Percentiles rank a stretch among this genome's conserved stretches.
Evolutionary conservation across 164 flowering plant genomes (phyloP).

Genomic region (Tinospora cordifolia): DNA sequence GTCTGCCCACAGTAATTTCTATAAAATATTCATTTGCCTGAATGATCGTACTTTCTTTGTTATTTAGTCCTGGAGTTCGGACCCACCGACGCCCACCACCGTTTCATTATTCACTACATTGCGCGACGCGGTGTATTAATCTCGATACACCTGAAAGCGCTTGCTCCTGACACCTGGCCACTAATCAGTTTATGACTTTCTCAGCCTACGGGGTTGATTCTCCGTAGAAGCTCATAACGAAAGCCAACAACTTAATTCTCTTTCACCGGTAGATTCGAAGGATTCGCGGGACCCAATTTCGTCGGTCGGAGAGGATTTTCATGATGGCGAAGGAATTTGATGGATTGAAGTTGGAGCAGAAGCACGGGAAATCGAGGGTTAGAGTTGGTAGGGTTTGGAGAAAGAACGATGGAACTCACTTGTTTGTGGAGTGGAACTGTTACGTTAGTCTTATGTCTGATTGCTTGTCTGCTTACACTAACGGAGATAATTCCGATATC

Average conservation of each 20-base stretch:
- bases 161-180: no score
- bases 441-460: slow-evolving; percentile 66
- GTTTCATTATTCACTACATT: no score
- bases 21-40: no score
- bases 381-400: slow-evolving; percentile 89
- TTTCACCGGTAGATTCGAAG: background rate
- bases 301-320: background rate
- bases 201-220: no score
- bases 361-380: slow-evolving; percentile 79
- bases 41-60: no score
- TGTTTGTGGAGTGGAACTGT: slow-evolving; percentile 81
- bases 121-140: no score
- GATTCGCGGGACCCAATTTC: no score
- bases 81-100: no score
- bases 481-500: slow-evolving; percentile 75
- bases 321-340: slow-evolving; percentile 32
- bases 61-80: no score
- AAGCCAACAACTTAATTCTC: background rate
- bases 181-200: no score
- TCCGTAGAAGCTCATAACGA: background rate
- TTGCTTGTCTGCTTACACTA: slow-evolving; percentile 52
- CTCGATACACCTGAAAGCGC: no score
- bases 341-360: slow-evolving; percentile 62
- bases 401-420: slow-evolving; percentile 38
- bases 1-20: no score